Conservation (phyloP, 2,329 filamentous ascomycete genomes). For the Fusarium tupiense region DNA sequence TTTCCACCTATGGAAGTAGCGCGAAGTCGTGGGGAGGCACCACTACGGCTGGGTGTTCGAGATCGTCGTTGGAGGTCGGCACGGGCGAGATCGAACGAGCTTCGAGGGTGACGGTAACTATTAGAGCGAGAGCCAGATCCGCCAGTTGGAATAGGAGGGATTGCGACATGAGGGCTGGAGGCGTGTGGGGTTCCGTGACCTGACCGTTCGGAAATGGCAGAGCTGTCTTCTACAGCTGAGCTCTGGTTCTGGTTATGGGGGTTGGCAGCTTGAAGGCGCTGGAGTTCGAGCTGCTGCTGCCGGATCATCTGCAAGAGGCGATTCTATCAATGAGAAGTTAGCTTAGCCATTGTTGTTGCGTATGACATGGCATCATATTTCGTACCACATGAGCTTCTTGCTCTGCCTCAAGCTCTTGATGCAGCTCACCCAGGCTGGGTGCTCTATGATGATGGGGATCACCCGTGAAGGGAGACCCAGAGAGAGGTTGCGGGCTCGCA, state of each 20-base stretch:
- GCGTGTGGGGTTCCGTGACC: constrained; percentile 50
- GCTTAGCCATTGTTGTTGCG: constrained; percentile 21
- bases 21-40: constrained; percentile 65
- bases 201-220: constrained; percentile 59
- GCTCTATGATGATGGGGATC: constrained; percentile 73
- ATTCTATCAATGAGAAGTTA: constrained; percentile 60
- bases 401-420: constrained; percentile 82
- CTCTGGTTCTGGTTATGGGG: constrained; percentile 45
- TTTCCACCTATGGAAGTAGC: constrained; percentile 68
- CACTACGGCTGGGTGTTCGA: constrained; percentile 66
- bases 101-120: constrained; percentile 59
- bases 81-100: constrained; percentile 68
- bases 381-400: constrained; percentile 80
- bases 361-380: constrained; percentile 12
- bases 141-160: constrained; percentile 46
- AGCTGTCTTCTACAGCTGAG: constrained; percentile 56
- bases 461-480: constrained; percentile 57
- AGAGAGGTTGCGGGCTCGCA: constrained; percentile 57
- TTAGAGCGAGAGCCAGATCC: constrained; percentile 64
- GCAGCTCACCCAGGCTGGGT: constrained; percentile 79
- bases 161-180: constrained; percentile 47
- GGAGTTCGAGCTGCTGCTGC: constrained; percentile 76
- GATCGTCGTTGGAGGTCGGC: constrained; percentile 66
- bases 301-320: constrained; percentile 81
- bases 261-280: constrained; percentile 64